These are phyloP conservation scores for Daldinia sp. DNA, from an alignment of 2,329 filamentous ascomycete genomes.

Conservation along the genomic window DNA sequence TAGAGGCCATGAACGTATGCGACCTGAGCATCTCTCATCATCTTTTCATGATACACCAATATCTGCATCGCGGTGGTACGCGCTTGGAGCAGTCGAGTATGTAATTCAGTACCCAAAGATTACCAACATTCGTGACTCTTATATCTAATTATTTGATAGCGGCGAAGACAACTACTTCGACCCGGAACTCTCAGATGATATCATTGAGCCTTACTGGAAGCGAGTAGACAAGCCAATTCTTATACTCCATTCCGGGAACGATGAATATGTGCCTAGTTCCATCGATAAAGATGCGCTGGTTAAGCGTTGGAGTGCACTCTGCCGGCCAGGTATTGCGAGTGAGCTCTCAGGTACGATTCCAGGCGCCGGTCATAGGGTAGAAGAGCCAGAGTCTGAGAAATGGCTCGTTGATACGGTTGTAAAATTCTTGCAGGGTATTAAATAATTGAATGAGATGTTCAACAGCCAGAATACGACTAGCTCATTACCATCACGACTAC, in stretches of 20 bases:
- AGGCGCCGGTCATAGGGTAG: constrained; percentile 64
- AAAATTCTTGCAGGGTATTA: constrained; percentile 57
- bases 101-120: constrained; percentile 42
- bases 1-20: constrained; percentile 66
- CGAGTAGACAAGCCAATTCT: constrained; percentile 69
- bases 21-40: constrained; percentile 57
- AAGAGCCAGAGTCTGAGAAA: constrained; percentile 58
- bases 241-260: constrained; percentile 73
- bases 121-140: background rate
- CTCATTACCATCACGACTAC: background rate
- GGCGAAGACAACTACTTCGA: constrained; percentile 91
- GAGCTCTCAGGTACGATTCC: constrained; percentile 66
- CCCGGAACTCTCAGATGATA: constrained; percentile 72
- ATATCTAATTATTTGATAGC: constrained; percentile 51
- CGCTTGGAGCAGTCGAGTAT: constrained; percentile 64
- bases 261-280: constrained; percentile 71
- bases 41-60: constrained; percentile 59
- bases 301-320: constrained; percentile 65
- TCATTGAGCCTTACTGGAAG: constrained; percentile 74
- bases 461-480: background rate
- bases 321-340: constrained; percentile 59
- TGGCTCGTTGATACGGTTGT: constrained; percentile 64
- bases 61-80: constrained; percentile 65
- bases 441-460: constrained; percentile 8
- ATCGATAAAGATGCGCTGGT: constrained; percentile 71